Evolutionary conservation across 2,329 filamentous ascomycete species (phyloP).

Genomic region (Calonectria hongkongensis): DNA sequence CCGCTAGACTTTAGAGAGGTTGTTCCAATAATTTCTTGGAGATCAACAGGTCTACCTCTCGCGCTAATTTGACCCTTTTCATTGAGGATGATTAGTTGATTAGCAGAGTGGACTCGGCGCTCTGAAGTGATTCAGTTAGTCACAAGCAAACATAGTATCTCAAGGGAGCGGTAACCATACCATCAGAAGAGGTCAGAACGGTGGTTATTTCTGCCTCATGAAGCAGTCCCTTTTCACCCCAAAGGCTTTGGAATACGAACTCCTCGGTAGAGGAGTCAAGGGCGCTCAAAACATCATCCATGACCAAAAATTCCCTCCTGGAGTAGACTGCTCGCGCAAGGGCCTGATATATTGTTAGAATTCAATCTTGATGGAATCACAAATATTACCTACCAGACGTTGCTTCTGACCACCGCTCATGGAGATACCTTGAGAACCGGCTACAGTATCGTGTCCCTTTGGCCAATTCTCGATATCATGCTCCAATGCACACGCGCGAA

Average conservation of each 20-base stretch:
- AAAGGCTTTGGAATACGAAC: slow-evolving; percentile 63
- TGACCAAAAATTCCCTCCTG: slow-evolving; percentile 60
- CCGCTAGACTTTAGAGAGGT: background rate
- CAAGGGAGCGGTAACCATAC: background rate
- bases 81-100: slow-evolving; percentile 26
- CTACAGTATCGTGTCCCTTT: slow-evolving; percentile 58
- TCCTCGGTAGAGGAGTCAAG: slow-evolving; percentile 66
- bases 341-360: slow-evolving; percentile 51
- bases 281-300: slow-evolving; percentile 69
- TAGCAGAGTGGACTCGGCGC: slow-evolving; percentile 30
- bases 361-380: background rate
- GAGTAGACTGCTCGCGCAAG: slow-evolving; percentile 69
- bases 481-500: slow-evolving; percentile 59
- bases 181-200: slow-evolving; percentile 50
- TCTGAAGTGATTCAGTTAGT: slow-evolving; percentile 11
- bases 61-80: slow-evolving; percentile 27
- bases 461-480: slow-evolving; percentile 58
- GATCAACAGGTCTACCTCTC: slow-evolving; percentile 21
- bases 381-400: slow-evolving; percentile 58
- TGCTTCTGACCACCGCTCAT: slow-evolving; percentile 68
- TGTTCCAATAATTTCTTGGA: slow-evolving; percentile 23
- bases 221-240: slow-evolving; percentile 65
- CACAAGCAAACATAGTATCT: background rate
- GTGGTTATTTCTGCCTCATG: slow-evolving; percentile 61
- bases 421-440: slow-evolving; percentile 64